Evolutionary conservation across 441 rosid genomes (phyloP), one percentile per base, ranked within the genome.

Genomic region (Flueggea neowawraea): DNA sequence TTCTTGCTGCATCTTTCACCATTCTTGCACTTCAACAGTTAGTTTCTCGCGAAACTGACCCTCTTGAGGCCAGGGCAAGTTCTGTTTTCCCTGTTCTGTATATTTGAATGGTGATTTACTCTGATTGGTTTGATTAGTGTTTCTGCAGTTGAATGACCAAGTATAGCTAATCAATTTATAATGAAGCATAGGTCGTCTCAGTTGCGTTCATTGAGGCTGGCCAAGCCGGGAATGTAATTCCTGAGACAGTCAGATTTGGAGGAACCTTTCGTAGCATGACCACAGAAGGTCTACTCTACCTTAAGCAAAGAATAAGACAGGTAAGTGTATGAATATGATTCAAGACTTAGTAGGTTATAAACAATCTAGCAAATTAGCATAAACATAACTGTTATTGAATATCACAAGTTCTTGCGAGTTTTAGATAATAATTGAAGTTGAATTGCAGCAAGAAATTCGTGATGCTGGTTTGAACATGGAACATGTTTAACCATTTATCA

Each of bases 31-130:
- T 89, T 31, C 96, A 87, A 66, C 89, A 74, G 50, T 80, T 91
- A 51, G 71, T 87, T 68, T 87, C 95, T 0, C 72, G 93, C 16
- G 95, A 92, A 64, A 76, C 82, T 33, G 87, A 92, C 67, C 96
- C 98, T 14, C 83, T 90, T 4, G 91, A 84, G 45, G 80, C 89
- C 36, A 63, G 80, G 81, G 96, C 88, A 74, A 66, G 5, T 36
- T 45, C 58, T 60, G 7, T 51, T 55, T 50, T 17, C 17, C 15
- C 50, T 12, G 4, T 47, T 10, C 50, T 12, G 50, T 14, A 47
- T 47, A 47, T 14, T 10, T 12, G 50, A 47, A 47, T 47, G 50
- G 14, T 47, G 50, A 47, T 47, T 47, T 47, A 10, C 6, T 47
- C 6, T 10, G 14, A 47, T 47, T 47, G 50, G 12, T 9, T 47